These are phyloP conservation scores for Cyberlindnera euphorbiae DNA, from an alignment of 805 yeast genomes.

Conservation along the genomic window DNA sequence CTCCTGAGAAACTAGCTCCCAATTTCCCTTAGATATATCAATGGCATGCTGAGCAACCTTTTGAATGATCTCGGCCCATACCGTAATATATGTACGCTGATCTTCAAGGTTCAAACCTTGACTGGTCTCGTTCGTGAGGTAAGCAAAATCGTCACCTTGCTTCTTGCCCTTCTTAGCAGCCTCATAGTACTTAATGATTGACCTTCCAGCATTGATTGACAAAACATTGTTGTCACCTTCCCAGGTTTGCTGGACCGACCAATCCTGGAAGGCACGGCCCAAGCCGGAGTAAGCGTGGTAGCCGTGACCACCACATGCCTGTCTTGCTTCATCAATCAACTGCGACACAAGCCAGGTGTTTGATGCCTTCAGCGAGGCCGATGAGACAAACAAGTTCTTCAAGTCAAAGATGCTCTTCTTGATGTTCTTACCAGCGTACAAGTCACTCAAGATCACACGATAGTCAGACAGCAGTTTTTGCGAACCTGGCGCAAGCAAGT, in stretches of 20 bases:
- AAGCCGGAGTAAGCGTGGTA: conserved; percentile 90
- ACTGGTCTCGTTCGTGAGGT: conserved; percentile 28
- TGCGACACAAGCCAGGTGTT: conserved; percentile 82
- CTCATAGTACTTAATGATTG: conserved; percentile 42
- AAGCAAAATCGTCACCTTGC: conserved; percentile 26
- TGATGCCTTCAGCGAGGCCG: conserved; percentile 86
- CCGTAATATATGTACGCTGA: conserved; percentile 18
- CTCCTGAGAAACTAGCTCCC: conserved; percentile 35
- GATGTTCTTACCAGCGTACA: conserved; percentile 48
- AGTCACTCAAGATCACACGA: conserved; percentile 41
- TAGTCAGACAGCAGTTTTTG: conserved; percentile 53
- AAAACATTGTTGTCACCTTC: conserved; percentile 93
- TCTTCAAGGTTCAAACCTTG: conserved; percentile 22
- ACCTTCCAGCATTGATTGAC: conserved; percentile 79
- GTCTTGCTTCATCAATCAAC: conserved; percentile 84
- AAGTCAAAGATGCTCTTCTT: conserved; percentile 51
- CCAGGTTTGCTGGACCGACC: conserved; percentile 99
- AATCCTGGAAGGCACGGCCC: conserved; percentile 83
- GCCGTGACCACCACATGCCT: conserved; percentile 92
- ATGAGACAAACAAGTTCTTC: conserved; percentile 75
- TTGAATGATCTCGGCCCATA: conserved; percentile 34
- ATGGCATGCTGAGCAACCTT: conserved; percentile 28
- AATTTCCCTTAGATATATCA: conserved; percentile 27
- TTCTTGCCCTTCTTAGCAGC: conserved; percentile 33
- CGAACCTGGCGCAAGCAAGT: conserved; percentile 71